Conservation (phyloP, 2,329 filamentous ascomycete genomes). For the Neocatenulostroma microsporum region DNA sequence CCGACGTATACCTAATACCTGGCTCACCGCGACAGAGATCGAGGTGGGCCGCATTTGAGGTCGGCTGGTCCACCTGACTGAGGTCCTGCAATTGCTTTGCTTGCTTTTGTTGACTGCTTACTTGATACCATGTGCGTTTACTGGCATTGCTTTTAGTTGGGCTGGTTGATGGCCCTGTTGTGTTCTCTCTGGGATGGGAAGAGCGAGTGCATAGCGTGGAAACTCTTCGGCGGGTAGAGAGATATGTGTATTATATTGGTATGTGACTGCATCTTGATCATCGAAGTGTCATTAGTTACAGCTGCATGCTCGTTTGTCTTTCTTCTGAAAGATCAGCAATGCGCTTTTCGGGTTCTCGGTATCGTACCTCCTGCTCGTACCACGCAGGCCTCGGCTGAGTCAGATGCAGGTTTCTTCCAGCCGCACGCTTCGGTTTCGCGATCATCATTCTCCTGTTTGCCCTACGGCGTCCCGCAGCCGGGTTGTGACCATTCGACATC, state of each 20-base stretch:
- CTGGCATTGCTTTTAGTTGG: conserved; percentile 6
- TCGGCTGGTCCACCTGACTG: conserved; percentile 7
- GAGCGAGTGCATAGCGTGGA: conserved; percentile 11
- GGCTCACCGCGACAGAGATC: neutral
- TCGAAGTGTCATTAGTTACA: too few species aligned
- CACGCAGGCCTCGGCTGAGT: too few species aligned
- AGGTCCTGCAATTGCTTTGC: conserved; percentile 5
- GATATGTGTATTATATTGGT: conserved; percentile 9
- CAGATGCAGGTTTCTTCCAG: too few species aligned
- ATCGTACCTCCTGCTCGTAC: too few species aligned
- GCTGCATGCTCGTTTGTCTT: too few species aligned
- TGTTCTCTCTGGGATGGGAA: neutral
- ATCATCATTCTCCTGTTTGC: too few species aligned
- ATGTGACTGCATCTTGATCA: too few species aligned
- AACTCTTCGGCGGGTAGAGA: neutral
- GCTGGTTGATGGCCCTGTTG: neutral
- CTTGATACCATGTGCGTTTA: conserved; percentile 16
- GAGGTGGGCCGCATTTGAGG: neutral
- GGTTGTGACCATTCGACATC: too few species aligned
- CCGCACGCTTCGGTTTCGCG: too few species aligned
- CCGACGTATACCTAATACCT: conserved; percentile 5
- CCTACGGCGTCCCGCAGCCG: too few species aligned
- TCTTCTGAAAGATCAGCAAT: too few species aligned
- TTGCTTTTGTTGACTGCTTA: conserved; percentile 3
- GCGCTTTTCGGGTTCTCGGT: too few species aligned